Conservation (phyloP, 2,329 filamentous ascomycete genomes). For the Emmonsiellopsis sp. region DNA sequence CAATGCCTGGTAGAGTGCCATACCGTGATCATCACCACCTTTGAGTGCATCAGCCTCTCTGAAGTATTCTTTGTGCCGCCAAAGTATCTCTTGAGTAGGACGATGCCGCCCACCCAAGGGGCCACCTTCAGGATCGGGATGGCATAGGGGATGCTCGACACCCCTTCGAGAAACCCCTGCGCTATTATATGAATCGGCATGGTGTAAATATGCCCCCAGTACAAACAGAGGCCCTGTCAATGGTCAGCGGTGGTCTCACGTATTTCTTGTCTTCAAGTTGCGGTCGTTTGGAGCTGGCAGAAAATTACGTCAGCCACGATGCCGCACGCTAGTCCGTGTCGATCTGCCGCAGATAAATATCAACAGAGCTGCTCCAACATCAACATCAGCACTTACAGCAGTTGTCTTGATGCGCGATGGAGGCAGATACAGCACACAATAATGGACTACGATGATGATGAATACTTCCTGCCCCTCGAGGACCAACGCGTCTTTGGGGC, state of each 20-base stretch:
- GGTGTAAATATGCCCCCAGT: constrained; percentile 10
- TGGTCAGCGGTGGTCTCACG: not conserved
- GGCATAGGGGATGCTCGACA: constrained; percentile 45
- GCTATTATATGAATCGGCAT: constrained; percentile 56
- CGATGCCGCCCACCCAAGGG: constrained; percentile 44
- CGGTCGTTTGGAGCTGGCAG: not conserved
- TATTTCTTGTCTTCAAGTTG: not conserved
- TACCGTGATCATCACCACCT: constrained; percentile 86
- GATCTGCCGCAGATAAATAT: not conserved
- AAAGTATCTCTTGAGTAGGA: constrained; percentile 63
- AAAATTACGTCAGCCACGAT: not conserved
- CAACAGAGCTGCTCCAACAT: not conserved
- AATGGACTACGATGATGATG: constrained; percentile 37
- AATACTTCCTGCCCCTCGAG: constrained; percentile 48
- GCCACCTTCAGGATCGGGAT: constrained; percentile 44
- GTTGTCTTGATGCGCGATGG: not conserved
- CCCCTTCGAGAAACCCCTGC: constrained; percentile 45
- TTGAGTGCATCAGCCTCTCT: constrained; percentile 82
- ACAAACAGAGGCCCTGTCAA: not conserved
- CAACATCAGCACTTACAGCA: not conserved
- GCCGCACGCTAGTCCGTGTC: not conserved
- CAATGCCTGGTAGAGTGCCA: constrained; percentile 8
- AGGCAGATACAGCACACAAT: not conserved
- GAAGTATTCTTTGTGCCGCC: constrained; percentile 63
- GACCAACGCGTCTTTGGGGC: constrained; percentile 53